Evolutionary conservation across 2,329 filamentous ascomycete genomes (phyloP).

Genomic region (Penicillium sp.): DNA sequence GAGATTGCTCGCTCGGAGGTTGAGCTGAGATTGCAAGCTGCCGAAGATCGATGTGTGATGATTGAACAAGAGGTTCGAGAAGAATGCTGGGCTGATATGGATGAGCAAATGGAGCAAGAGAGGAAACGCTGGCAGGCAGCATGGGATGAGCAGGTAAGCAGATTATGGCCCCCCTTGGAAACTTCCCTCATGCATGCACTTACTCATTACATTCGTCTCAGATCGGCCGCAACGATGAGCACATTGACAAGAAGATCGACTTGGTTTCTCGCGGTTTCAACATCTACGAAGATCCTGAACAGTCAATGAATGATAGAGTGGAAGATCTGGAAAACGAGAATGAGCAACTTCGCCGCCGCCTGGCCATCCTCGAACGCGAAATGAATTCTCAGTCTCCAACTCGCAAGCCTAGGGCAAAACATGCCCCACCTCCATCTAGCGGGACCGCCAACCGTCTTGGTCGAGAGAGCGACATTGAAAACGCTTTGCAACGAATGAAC

Average conservation of each 20-base stretch:
- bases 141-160: conserved; percentile 69
- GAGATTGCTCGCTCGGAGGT: conserved; percentile 69
- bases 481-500: conserved; percentile 44
- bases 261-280: conserved; percentile 63
- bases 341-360: conserved; percentile 66
- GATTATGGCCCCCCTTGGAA: not conserved
- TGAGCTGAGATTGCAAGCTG: conserved; percentile 72
- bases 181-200: not conserved
- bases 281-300: conserved; percentile 54
- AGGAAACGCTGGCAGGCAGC: conserved; percentile 79
- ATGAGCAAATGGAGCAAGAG: conserved; percentile 73
- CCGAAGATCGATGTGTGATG: conserved; percentile 66
- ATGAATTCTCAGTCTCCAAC: conserved; percentile 65
- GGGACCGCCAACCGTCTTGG: conserved; percentile 37
- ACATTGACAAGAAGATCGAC: conserved; percentile 86
- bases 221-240: conserved; percentile 75
- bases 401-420: conserved; percentile 52
- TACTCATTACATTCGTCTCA: conserved; percentile 27
- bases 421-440: conserved; percentile 26
- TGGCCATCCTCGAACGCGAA: conserved; percentile 68
- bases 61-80: conserved; percentile 85
- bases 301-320: conserved; percentile 60
- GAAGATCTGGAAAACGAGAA: conserved; percentile 73
- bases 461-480: conserved; percentile 47
- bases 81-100: conserved; percentile 86